phyloP scores from a whole-genome alignment of 805 yeast genomes.

The Metschnikowia dekortorum region DNA sequence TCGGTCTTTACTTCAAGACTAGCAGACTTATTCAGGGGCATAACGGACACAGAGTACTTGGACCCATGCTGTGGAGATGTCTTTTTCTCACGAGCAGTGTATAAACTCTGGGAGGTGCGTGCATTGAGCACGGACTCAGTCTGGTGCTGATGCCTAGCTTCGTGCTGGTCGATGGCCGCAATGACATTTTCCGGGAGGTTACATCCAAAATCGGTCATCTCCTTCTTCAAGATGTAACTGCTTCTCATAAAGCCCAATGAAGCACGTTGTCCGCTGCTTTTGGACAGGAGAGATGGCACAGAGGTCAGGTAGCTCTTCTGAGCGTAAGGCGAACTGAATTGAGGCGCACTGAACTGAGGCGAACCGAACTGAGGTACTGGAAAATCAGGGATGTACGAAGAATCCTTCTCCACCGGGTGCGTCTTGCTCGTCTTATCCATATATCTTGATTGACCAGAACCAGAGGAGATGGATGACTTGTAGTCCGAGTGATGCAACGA shows the following conservation, averaged over 20 bases:
- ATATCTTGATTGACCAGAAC: slow-evolving; percentile 17
- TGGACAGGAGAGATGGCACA: slow-evolving; percentile 13
- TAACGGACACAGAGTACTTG: neutral
- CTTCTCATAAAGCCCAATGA: slow-evolving; percentile 43
- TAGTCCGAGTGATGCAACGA: slow-evolving; percentile 38
- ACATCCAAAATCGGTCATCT: slow-evolving; percentile 30
- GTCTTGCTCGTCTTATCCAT: slow-evolving; percentile 8
- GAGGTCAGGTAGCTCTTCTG: slow-evolving; percentile 12
- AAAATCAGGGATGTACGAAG: slow-evolving; percentile 5
- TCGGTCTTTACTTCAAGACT: neutral
- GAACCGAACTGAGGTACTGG: neutral
- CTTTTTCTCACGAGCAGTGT: neutral
- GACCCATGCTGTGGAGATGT: neutral
- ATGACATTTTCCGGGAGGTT: slow-evolving; percentile 30
- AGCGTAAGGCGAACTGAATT: slow-evolving; percentile 8
- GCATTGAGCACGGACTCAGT: neutral
- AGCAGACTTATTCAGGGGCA: neutral
- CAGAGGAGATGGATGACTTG: slow-evolving; percentile 34
- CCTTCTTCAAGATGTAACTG: slow-evolving; percentile 39
- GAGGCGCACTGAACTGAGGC: slow-evolving; percentile 1
- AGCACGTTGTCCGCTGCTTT: slow-evolving; percentile 21
- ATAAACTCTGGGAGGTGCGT: slow-evolving; percentile 1
- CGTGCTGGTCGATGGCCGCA: slow-evolving; percentile 2
- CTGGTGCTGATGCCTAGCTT: neutral
- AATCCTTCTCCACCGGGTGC: slow-evolving; percentile 9